A percentile compares a stretch with the other conserved stretches of the same genome.
phyloP scores from a whole-genome alignment of 2,329 filamentous ascomycete species.

The Septoria petroselini region DNA sequence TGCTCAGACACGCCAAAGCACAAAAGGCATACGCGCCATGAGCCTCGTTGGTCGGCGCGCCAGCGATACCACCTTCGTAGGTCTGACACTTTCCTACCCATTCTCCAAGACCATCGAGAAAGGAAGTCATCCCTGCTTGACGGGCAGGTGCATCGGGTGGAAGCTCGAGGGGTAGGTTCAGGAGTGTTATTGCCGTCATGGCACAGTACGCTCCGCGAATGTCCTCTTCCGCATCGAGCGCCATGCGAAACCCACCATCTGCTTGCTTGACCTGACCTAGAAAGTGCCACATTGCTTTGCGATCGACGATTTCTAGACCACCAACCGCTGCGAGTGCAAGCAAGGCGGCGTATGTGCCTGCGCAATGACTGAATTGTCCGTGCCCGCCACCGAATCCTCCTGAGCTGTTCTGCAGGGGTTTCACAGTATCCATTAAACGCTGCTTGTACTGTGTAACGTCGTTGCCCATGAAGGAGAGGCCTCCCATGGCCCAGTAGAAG shows the following conservation, averaged over 20 bases:
- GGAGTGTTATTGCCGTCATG: conserved; percentile 74
- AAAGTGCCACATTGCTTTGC: conserved; percentile 86
- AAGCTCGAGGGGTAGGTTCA: conserved; percentile 78
- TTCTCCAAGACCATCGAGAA: conserved; percentile 70
- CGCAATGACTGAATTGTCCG: conserved; percentile 83
- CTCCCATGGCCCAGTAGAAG: conserved; percentile 85
- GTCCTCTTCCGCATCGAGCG: conserved; percentile 83
- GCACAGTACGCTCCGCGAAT: conserved; percentile 93
- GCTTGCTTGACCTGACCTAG: conserved; percentile 80
- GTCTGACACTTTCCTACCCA: conserved; percentile 89
- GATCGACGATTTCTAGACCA: conserved; percentile 72
- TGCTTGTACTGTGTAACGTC: conserved; percentile 65
- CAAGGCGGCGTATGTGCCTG: conserved; percentile 80
- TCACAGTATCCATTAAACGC: conserved; percentile 65
- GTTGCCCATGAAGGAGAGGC: conserved; percentile 70
- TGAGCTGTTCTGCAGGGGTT: conserved; percentile 72
- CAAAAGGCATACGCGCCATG: conserved; percentile 98
- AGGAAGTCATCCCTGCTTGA: conserved; percentile 59
- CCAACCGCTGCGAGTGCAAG: conserved; percentile 77
- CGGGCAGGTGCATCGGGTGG: conserved; percentile 68
- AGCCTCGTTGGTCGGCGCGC: conserved; percentile 80
- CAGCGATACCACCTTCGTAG: conserved; percentile 90
- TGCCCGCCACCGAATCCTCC: conserved; percentile 95
- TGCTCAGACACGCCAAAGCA: conserved; percentile 81
- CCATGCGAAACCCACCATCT: conserved; percentile 87